These are phyloP conservation scores for Ochetophila trinervis DNA, from an alignment of 306 rosid species.

Conservation along the genomic window DNA sequence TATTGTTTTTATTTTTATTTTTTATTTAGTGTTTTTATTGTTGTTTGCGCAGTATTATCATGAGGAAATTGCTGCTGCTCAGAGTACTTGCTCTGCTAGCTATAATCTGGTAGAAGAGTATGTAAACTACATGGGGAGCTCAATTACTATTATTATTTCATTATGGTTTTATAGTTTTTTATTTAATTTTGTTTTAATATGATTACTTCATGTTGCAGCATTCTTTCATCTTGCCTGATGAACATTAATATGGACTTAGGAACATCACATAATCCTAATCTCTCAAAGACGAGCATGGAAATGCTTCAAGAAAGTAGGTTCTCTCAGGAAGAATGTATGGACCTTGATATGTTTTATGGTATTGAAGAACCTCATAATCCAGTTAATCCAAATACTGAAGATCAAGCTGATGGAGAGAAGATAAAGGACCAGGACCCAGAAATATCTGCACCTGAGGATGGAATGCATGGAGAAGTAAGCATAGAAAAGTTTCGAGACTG, in stretches of 20 bases:
- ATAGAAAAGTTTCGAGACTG: constrained; percentile 19
- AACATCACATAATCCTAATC: constrained; percentile 24
- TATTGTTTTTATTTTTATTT: not conserved
- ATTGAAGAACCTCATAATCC: constrained; percentile 28
- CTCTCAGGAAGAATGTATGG: constrained; percentile 31
- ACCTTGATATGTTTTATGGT: constrained; percentile 14
- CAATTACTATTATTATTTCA: constrained; percentile 11
- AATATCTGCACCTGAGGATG: constrained; percentile 18
- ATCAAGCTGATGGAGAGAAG: constrained; percentile 33
- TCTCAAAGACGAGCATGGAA: constrained; percentile 22
- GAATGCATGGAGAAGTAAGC: constrained; percentile 24
- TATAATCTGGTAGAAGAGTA: constrained; percentile 47
- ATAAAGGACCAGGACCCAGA: constrained; percentile 18
- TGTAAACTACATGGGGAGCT: constrained; percentile 22
- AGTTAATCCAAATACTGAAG: constrained; percentile 28
- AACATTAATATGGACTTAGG: constrained; percentile 36
- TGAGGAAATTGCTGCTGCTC: constrained; percentile 44
- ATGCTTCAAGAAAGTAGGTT: constrained; percentile 27
- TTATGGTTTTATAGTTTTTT: constrained; percentile 8
- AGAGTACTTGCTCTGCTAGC: constrained; percentile 26
- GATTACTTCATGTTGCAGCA: constrained; percentile 38
- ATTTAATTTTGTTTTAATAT: constrained; percentile 4
- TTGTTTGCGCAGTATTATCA: constrained; percentile 44
- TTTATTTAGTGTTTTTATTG: not conserved
- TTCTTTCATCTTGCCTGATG: constrained; percentile 36